Evolutionary conservation across 345 rosid genomes (phyloP).

Genomic region (Stellera chamaejasme): DNA sequence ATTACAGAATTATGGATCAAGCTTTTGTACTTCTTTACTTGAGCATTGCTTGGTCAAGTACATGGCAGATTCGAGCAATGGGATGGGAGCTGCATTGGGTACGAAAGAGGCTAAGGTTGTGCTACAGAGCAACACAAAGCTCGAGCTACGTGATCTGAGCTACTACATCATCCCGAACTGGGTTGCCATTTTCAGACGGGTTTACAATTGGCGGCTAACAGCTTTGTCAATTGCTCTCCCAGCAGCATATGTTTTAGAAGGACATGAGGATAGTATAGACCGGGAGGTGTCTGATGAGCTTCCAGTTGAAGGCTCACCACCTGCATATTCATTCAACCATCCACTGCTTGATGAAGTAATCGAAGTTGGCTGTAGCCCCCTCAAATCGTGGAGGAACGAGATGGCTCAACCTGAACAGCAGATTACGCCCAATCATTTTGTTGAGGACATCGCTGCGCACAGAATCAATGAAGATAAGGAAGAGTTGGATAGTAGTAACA

Average conservation of each 20-base stretch:
- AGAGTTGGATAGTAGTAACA: slow-evolving; percentile 14
- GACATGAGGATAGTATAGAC: slow-evolving; percentile 22
- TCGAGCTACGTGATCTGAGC: slow-evolving; percentile 49
- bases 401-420: slow-evolving; percentile 6
- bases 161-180: slow-evolving; percentile 62
- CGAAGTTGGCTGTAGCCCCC: slow-evolving; percentile 35
- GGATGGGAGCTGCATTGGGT: slow-evolving; percentile 57
- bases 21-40: too few species aligned
- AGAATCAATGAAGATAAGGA: slow-evolving; percentile 12
- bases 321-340: slow-evolving; percentile 21
- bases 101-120: slow-evolving; percentile 54
- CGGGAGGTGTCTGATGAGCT: slow-evolving; percentile 18
- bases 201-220: slow-evolving; percentile 71
- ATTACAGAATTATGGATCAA: too few species aligned
- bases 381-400: slow-evolving; percentile 9
- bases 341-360: slow-evolving; percentile 73
- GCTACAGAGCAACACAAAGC: slow-evolving; percentile 61
- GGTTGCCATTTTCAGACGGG: slow-evolving; percentile 58
- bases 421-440: slow-evolving; percentile 4
- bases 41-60: slow-evolving; percentile 57
- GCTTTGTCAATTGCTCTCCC: slow-evolving; percentile 32
- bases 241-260: slow-evolving; percentile 39
- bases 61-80: slow-evolving; percentile 47
- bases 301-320: slow-evolving; percentile 18
- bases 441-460: slow-evolving; percentile 10